Evolutionary conservation across 768 basidiomycete species (phyloP), one percentile per base, ranked within the genome.

Genomic region (Tylopilus vinaceipallidus): DNA sequence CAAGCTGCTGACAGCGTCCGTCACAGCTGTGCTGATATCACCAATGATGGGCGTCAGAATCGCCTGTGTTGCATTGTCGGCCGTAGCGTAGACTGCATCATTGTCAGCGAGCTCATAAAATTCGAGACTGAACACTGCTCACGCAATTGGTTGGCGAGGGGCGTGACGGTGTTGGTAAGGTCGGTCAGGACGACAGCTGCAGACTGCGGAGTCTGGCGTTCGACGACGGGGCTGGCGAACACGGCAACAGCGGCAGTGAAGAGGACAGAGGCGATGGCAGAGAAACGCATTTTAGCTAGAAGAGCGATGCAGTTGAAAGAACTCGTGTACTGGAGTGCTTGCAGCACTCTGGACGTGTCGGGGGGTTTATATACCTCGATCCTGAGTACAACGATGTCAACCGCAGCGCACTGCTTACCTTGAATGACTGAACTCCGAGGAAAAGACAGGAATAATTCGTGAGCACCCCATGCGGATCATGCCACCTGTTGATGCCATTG

Each of bases 351-450:
- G 33, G 38, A 27, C 23, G 12, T 29, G 11, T 17, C n/a, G 26
- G 10, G 17, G 32, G 50, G 40, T 47, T 58, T 53, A 50, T 50
- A 50, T 58, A 58, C 36, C 43, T 49, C n/a, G 24, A 20, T 23
- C n/a, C 6, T 32, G 26, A 32, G 38, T 26, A 30, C 9, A 12
- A 17, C 40, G 17, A 43, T 10, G 3, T n/a, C 23, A 29, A 41
- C 24, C 20, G 24, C 8, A 1, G 8, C 5, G 16, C 22, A 17
- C 27, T 23, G n/a, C 17, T 3, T 12, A n/a, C 16, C n/a, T 6
- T 17, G 24, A 49, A 22, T 5, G 20, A 50, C 39, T 35, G 47
- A n/a, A 43, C 29, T 51, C 41, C 33, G 38, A 55, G 46, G 46
- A 30, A 42, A 10, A 44, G 0, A 34, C 10, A 13, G 10, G 27